These are phyloP conservation scores for Aspergillus ruber DNA, from an alignment of 2,329 filamentous ascomycete genomes.

Conservation along the genomic window DNA sequence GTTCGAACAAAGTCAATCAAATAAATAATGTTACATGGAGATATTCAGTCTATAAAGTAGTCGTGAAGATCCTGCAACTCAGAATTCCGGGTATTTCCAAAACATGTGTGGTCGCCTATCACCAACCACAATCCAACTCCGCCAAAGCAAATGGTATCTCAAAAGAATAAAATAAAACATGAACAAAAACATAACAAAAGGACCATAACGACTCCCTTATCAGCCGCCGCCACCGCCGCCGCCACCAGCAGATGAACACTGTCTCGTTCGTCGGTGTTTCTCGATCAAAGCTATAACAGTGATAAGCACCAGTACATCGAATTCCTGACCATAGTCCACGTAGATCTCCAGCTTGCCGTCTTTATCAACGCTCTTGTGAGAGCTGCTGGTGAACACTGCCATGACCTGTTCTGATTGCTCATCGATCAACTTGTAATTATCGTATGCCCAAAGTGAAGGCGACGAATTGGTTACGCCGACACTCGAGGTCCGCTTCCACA, in stretches of 20 bases:
- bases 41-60: too few relatives aligned
- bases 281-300: slow-evolving; percentile 21
- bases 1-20: neutral
- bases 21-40: too few relatives aligned
- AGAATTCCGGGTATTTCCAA: too few relatives aligned
- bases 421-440: slow-evolving; percentile 31
- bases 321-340: slow-evolving; percentile 18
- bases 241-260: slow-evolving; percentile 1
- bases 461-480: slow-evolving; percentile 21
- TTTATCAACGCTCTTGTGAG: slow-evolving; percentile 19
- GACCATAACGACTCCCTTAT: slow-evolving; percentile 1
- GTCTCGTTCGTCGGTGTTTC: slow-evolving; percentile 14
- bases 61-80: too few relatives aligned
- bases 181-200: neutral
- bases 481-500: slow-evolving; percentile 28
- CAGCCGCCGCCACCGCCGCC: slow-evolving; percentile 10
- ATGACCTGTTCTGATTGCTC: slow-evolving; percentile 21
- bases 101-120: neutral
- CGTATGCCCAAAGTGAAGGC: slow-evolving; percentile 13
- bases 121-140: neutral
- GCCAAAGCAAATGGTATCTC: neutral
- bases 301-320: slow-evolving; percentile 25
- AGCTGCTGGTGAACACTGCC: slow-evolving; percentile 25
- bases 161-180: neutral
- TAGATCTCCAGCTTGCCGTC: slow-evolving; percentile 27